Evolutionary conservation across 441 rosid genomes (phyloP).

Genomic region (Brassica hybrid): DNA sequence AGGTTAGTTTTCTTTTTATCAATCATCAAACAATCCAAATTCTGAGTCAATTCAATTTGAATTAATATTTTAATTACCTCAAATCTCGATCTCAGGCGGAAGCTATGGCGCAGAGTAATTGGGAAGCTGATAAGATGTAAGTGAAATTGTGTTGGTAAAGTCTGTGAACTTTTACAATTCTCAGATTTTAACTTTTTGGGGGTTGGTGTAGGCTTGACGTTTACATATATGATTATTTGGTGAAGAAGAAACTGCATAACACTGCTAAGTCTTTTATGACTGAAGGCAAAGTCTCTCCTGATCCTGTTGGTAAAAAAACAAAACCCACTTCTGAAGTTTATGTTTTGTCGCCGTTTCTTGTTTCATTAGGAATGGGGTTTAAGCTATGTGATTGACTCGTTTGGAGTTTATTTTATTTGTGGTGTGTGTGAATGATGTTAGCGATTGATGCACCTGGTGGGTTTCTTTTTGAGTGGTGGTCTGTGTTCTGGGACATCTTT

Average conservation of each 20-base stretch:
- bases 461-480: slow-evolving; percentile 99
- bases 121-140: too few species aligned
- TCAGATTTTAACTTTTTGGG: too few species aligned
- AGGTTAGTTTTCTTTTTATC: too few species aligned
- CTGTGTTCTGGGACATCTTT: slow-evolving; percentile 95
- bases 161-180: too few species aligned
- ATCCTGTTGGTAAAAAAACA: slow-evolving; percentile 79
- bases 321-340: neutral
- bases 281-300: slow-evolving; percentile 94
- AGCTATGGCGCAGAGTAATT: too few species aligned
- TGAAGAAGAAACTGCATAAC: slow-evolving; percentile 58
- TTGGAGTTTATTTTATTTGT: neutral
- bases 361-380: neutral
- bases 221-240: too few species aligned
- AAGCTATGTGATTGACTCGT: slow-evolving; percentile 5
- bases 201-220: too few species aligned
- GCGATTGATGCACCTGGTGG: slow-evolving; percentile 99
- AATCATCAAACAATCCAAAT: too few species aligned
- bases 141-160: too few species aligned
- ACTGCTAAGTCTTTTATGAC: slow-evolving; percentile 95
- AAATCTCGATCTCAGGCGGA: too few species aligned
- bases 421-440: slow-evolving; percentile 42
- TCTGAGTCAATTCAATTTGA: too few species aligned
- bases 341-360: neutral
- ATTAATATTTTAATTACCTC: too few species aligned